These are phyloP conservation scores for Nosema muscidifuracis DNA, from an alignment of 371 early-diverging fungal genomes.

Conservation along the genomic window DNA sequence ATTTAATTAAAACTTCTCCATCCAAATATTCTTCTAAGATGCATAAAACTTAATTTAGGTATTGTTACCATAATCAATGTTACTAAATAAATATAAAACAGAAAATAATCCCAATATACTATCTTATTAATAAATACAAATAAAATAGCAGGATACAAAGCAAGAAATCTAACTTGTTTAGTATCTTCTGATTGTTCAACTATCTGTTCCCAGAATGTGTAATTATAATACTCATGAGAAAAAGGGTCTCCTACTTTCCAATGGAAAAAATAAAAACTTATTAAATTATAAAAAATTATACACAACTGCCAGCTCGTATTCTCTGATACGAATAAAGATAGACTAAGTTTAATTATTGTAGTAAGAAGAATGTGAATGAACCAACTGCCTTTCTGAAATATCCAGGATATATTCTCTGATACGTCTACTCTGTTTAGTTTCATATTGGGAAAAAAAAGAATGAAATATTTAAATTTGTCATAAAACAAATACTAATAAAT, in stretches of 20 bases:
- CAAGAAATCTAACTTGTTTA: slow-evolving; percentile 57
- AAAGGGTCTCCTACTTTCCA: slow-evolving; percentile 64
- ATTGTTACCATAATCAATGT: slow-evolving; percentile 57
- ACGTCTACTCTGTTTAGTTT: slow-evolving; percentile 34
- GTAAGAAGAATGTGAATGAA: slow-evolving; percentile 49
- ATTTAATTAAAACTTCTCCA: slow-evolving; percentile 38
- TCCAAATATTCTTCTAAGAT: slow-evolving; percentile 56
- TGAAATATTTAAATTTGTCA: too few relatives aligned
- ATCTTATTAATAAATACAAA: slow-evolving; percentile 56
- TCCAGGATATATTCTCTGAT: slow-evolving; percentile 61
- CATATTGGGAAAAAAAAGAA: too few relatives aligned
- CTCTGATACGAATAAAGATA: slow-evolving; percentile 33
- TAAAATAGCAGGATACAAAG: slow-evolving; percentile 58
- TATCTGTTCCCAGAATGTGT: slow-evolving; percentile 64
- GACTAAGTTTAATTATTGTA: slow-evolving; percentile 25
- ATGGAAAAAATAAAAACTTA: slow-evolving; percentile 63
- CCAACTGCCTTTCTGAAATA: slow-evolving; percentile 54
- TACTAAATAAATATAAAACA: slow-evolving; percentile 50
- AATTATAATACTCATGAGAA: slow-evolving; percentile 50
- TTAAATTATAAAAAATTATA: slow-evolving; percentile 59
- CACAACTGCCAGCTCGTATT: slow-evolving; percentile 51
- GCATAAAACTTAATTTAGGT: slow-evolving; percentile 63
- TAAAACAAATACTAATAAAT: not conserved
- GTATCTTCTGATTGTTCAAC: slow-evolving; percentile 58
- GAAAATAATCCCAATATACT: slow-evolving; percentile 51